phyloP scores from a whole-genome alignment of 139 green algal genomes.

The Klebsormidium nitens region DNA sequence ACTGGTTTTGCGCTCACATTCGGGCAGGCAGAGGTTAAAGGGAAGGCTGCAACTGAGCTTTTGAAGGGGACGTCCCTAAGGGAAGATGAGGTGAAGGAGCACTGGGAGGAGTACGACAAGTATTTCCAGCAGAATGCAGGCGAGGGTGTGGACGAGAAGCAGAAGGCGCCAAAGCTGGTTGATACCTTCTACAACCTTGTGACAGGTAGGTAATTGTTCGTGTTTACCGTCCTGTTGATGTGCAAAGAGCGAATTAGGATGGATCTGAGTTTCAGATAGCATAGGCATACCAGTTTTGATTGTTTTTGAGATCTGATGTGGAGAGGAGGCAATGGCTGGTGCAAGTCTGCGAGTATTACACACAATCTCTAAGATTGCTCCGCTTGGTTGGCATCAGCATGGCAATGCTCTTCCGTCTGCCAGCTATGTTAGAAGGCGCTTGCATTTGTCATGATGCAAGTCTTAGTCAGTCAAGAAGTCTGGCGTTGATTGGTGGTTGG shows the following conservation, averaged over 20 bases:
- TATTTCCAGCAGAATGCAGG: constrained; percentile 43
- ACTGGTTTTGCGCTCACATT: constrained; percentile 8
- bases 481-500: no score
- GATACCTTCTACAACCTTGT: constrained; percentile 47
- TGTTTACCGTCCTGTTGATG: neutral
- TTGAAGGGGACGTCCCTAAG: constrained; percentile 7
- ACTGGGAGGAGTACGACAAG: constrained; percentile 43
- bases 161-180: constrained; percentile 28
- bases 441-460: no score
- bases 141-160: constrained; percentile 26
- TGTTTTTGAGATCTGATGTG: no score
- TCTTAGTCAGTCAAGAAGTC: no score
- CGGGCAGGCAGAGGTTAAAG: constrained; percentile 26
- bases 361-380: no score
- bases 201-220: neutral
- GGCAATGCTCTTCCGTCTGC: no score
- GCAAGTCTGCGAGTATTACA: no score
- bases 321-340: no score
- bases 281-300: no score
- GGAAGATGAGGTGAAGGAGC: constrained; percentile 34
- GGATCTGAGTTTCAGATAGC: no score
- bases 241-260: neutral
- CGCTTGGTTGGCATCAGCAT: no score
- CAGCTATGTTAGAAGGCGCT: no score
- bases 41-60: constrained; percentile 25